Evolutionary conservation across 2,329 filamentous ascomycete genomes (phyloP).

Genomic region (Cladosporium sp.): DNA sequence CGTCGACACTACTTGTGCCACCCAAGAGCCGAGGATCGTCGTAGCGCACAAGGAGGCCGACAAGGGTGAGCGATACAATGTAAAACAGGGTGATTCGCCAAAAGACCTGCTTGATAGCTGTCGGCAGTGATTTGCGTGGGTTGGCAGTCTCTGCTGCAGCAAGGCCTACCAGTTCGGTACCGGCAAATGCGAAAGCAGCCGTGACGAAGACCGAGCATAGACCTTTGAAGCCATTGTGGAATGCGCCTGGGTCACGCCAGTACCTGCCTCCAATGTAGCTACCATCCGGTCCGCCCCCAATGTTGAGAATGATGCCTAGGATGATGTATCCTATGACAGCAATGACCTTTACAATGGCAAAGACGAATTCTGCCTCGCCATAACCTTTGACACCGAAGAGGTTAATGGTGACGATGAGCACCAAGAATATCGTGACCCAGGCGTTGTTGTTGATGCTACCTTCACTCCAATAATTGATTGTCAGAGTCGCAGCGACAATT

Average conservation of each 20-base stretch:
- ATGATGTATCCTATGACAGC: constrained; percentile 61
- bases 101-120: constrained; percentile 33
- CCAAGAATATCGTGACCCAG: constrained; percentile 32
- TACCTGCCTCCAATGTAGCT: constrained; percentile 59
- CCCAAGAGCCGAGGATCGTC: constrained; percentile 35
- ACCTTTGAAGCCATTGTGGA: constrained; percentile 59
- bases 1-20: constrained; percentile 29
- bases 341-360: constrained; percentile 34
- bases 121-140: constrained; percentile 43
- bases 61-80: constrained; percentile 30
- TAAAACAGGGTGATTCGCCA: constrained; percentile 34
- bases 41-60: constrained; percentile 32
- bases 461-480: constrained; percentile 30
- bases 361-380: constrained; percentile 34
- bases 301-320: constrained; percentile 57
- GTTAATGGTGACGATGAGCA: constrained; percentile 28
- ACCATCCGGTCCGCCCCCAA: constrained; percentile 51
- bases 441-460: constrained; percentile 28
- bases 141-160: constrained; percentile 52
- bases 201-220: constrained; percentile 62
- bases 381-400: constrained; percentile 33
- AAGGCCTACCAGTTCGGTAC: constrained; percentile 60
- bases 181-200: constrained; percentile 59
- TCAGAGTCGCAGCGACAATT: constrained; percentile 30
- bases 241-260: constrained; percentile 34